These are phyloP conservation scores for Coix lacrymajobi DNA, from an alignment of 176 grass and related monocot genomes.

Conservation along the genomic window DNA sequence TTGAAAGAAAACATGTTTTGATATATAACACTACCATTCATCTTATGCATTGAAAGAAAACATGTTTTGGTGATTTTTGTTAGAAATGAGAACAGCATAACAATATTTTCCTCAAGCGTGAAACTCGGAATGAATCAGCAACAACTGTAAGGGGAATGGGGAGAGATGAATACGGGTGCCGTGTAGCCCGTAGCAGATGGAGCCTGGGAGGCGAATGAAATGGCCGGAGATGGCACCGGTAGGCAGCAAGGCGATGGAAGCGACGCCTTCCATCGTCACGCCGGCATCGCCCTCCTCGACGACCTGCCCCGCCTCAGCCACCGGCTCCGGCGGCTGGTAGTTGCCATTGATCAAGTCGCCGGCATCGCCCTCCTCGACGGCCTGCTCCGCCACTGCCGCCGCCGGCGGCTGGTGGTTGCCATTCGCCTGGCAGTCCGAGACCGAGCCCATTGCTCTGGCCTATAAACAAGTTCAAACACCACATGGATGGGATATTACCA, in stretches of 20 bases:
- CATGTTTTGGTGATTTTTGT: background rate
- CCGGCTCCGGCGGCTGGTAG: background rate
- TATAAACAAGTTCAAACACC: background rate
- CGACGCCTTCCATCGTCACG: slow-evolving; percentile 82
- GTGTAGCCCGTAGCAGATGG: slow-evolving; percentile 87
- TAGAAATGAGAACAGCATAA: background rate
- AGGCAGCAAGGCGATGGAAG: slow-evolving; percentile 84
- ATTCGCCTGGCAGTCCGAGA: slow-evolving; percentile 24
- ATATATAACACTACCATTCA: background rate
- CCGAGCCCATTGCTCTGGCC: background rate
- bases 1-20: background rate
- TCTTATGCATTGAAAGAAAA: background rate
- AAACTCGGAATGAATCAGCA: background rate
- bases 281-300: slow-evolving; percentile 30
- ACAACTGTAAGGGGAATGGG: background rate
- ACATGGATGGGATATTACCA: background rate
- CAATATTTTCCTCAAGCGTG: background rate
- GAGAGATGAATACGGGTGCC: slow-evolving; percentile 53
- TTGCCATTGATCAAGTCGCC: slow-evolving; percentile 36
- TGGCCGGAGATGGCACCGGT: slow-evolving; percentile 85
- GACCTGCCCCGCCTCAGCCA: background rate
- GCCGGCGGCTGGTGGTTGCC: background rate
- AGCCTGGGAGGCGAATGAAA: slow-evolving; percentile 78
- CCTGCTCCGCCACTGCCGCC: background rate
- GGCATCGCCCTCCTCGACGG: slow-evolving; percentile 27